These are phyloP conservation scores for Scytalidium lignicola DNA, from an alignment of 2,329 filamentous ascomycete genomes.

Conservation along the genomic window DNA sequence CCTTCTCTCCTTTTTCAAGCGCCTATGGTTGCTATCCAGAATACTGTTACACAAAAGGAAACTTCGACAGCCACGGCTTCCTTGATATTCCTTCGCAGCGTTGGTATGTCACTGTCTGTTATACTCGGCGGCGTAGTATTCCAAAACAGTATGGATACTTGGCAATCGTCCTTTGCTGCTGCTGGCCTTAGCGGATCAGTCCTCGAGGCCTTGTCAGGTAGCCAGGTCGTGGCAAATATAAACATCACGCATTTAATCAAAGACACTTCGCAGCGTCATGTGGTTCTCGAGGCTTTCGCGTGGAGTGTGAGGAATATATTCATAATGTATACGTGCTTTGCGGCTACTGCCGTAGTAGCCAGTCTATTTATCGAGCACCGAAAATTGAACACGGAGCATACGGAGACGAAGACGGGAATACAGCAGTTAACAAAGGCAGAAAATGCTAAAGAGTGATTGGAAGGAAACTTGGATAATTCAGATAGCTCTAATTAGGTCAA, in stretches of 20 bases:
- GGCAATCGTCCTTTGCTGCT: conserved; percentile 4
- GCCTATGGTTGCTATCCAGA: conserved; percentile 62
- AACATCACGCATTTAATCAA: conserved; percentile 34
- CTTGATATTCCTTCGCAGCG: conserved; percentile 48
- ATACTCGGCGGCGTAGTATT: conserved; percentile 76
- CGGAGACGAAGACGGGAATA: conserved; percentile 46
- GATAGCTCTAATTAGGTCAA: neutral
- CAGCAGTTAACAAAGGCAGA: conserved; percentile 8
- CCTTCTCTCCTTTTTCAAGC: conserved; percentile 62
- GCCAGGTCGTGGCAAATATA: conserved; percentile 18
- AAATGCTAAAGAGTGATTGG: conserved; percentile 13
- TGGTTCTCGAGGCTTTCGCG: conserved; percentile 13
- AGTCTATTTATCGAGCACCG: conserved; percentile 38
- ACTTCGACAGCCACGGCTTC: conserved; percentile 60
- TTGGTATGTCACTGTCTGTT: conserved; percentile 63
- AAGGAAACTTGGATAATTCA: neutral
- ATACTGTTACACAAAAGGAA: conserved; percentile 53
- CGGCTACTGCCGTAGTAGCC: conserved; percentile 28
- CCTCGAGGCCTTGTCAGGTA: conserved; percentile 28
- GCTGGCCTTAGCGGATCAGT: conserved; percentile 15
- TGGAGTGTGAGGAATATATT: conserved; percentile 20
- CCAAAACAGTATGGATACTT: conserved; percentile 66
- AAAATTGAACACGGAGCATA: conserved; percentile 41
- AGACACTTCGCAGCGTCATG: conserved; percentile 9
- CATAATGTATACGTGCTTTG: conserved; percentile 17